Evolutionary conservation across 2,329 filamentous ascomycete genomes (phyloP).

Genomic region (Epichloe festucae): DNA sequence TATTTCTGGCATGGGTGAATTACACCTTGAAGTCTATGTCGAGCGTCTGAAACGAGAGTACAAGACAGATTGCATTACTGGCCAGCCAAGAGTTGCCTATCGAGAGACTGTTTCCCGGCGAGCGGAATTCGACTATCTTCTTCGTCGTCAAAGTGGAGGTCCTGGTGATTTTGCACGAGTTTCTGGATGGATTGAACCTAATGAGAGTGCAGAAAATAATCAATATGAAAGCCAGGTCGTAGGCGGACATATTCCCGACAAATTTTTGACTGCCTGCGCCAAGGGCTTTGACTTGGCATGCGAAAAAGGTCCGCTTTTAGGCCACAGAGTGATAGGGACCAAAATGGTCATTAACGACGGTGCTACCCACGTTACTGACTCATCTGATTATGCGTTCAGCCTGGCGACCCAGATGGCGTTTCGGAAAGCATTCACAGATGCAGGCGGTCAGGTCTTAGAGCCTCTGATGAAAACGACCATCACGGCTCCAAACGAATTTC

Average conservation of each 20-base stretch:
- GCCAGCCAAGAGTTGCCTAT: slow-evolving; percentile 92
- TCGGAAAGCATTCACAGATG: slow-evolving; percentile 78
- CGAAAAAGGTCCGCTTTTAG: slow-evolving; percentile 78
- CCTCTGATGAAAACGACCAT: slow-evolving; percentile 98
- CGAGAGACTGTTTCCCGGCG: slow-evolving; percentile 77
- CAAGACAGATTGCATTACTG: slow-evolving; percentile 89
- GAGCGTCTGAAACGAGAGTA: slow-evolving; percentile 96
- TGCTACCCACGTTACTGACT: slow-evolving; percentile 95
- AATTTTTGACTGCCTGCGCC: slow-evolving; percentile 85
- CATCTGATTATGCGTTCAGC: slow-evolving; percentile 92
- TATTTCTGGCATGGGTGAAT: slow-evolving; percentile 95
- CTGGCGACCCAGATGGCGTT: slow-evolving; percentile 92
- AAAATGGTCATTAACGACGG: slow-evolving; percentile 92
- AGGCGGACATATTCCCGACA: slow-evolving; percentile 86
- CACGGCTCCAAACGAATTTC: slow-evolving; percentile 92
- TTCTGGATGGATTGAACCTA: slow-evolving; percentile 82
- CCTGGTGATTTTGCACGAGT: slow-evolving; percentile 93
- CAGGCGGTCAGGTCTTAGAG: slow-evolving; percentile 75
- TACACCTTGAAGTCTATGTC: slow-evolving; percentile 94
- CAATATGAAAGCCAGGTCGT: slow-evolving; percentile 76
- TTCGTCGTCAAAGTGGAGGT: slow-evolving; percentile 92
- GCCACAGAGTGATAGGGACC: slow-evolving; percentile 82
- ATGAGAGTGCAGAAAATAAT: slow-evolving; percentile 59
- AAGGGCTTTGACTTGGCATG: slow-evolving; percentile 84
- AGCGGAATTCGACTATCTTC: slow-evolving; percentile 79